A percentile compares a stretch with the other conserved stretches of the same genome.
Evolutionary conservation across 805 yeast genomes (phyloP).

Genomic region (Metschnikowia dekortorum): DNA sequence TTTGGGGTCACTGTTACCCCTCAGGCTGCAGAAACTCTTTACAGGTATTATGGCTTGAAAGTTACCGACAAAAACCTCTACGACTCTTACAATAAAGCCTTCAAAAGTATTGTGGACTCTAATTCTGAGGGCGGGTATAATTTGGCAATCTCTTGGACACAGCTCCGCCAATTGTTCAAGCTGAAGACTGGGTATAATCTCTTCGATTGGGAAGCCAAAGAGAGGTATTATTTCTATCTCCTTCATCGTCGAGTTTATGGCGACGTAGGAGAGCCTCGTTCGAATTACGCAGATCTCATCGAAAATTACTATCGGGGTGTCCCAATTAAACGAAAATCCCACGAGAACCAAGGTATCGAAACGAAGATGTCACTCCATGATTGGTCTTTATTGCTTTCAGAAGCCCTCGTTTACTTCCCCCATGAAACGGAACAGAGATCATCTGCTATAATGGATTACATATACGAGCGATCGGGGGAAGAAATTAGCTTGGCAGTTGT

Average conservation of each 20-base stretch:
- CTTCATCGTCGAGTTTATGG: conserved; percentile 16
- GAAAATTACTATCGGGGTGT: conserved; percentile 3
- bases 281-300: conserved; percentile 11
- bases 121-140: conserved; percentile 6
- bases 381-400: background rate
- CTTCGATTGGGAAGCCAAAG: conserved; percentile 16
- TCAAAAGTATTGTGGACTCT: conserved; percentile 11
- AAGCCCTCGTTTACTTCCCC: background rate
- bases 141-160: conserved; percentile 16
- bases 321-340: too few relatives aligned
- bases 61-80: conserved; percentile 5
- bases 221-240: conserved; percentile 11
- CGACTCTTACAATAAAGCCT: conserved; percentile 11
- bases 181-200: conserved; percentile 7
- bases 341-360: background rate
- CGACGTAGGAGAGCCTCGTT: conserved; percentile 13
- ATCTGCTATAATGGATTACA: background rate
- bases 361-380: too few relatives aligned
- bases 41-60: conserved; percentile 15
- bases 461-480: background rate
- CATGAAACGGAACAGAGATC: background rate
- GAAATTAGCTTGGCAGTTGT: background rate
- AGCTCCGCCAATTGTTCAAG: conserved; percentile 9
- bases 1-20: conserved; percentile 6
- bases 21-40: conserved; percentile 14